Conservation (phyloP, 192 early-diverging fungal genomes). For the Entomortierella chlamydospora region DNA sequence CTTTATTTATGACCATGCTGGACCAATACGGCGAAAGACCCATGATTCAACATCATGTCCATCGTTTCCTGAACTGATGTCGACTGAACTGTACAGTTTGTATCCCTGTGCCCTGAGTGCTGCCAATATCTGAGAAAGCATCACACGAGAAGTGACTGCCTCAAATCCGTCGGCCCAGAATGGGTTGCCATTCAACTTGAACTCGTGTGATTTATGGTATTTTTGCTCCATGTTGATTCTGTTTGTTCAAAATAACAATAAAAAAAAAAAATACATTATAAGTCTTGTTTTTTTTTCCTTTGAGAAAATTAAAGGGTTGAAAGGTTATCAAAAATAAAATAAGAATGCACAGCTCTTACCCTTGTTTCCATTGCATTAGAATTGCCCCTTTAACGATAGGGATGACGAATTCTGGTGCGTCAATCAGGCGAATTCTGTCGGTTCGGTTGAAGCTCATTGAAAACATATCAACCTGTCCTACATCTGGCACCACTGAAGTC, state of each 20-base stretch:
- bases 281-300: no score
- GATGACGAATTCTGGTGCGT: constrained; percentile 6
- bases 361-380: constrained; percentile 14
- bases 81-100: constrained; percentile 23
- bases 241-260: neutral
- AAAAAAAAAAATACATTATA: no score
- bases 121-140: constrained; percentile 33
- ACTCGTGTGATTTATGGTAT: constrained; percentile 7
- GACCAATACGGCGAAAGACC: neutral
- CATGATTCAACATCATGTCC: neutral
- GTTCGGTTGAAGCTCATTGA: constrained; percentile 25
- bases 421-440: constrained; percentile 30
- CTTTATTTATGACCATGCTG: neutral
- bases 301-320: no score
- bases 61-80: constrained; percentile 14
- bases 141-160: constrained; percentile 23
- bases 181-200: constrained; percentile 36
- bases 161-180: constrained; percentile 6
- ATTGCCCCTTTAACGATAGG: constrained; percentile 11
- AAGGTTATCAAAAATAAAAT: no score
- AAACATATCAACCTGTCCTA: constrained; percentile 19
- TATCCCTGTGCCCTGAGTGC: constrained; percentile 12
- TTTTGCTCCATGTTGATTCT: constrained; percentile 21
- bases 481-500: neutral
- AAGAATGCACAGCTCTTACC: constrained; percentile 8